These are phyloP conservation scores for Naganishia sp. DNA, from an alignment of 1,284 basidiomycete genomes.

Conservation along the genomic window DNA sequence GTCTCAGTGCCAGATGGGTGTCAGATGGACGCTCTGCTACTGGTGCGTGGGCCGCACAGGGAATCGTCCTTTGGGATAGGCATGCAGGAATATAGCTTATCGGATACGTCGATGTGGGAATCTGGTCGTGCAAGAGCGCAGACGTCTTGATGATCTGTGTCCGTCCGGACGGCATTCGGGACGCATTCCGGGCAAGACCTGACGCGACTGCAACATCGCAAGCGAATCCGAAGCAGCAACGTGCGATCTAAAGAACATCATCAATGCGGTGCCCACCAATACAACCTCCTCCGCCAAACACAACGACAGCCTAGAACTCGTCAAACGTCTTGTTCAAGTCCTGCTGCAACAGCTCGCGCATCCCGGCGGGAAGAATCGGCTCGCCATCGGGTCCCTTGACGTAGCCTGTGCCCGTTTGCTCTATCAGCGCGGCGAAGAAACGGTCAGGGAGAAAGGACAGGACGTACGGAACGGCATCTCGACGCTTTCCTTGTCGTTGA, in stretches of 20 bases:
- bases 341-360: conserved; percentile 77
- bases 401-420: conserved; percentile 50
- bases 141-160: too few species aligned
- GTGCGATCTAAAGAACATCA: conserved; percentile 52
- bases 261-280: conserved; percentile 22
- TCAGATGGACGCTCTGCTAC: too few species aligned
- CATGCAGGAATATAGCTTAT: too few species aligned
- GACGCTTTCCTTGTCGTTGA: conserved; percentile 79
- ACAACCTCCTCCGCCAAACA: background rate
- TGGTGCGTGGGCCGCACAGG: too few species aligned
- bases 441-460: conserved; percentile 1
- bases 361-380: conserved; percentile 82
- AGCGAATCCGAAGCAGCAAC: conserved; percentile 45
- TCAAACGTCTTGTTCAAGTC: conserved; percentile 87
- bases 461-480: conserved; percentile 90
- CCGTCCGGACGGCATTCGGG: too few species aligned
- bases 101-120: too few species aligned
- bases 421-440: too few species aligned
- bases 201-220: too few species aligned
- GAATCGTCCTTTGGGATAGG: too few species aligned
- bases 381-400: conserved; percentile 53
- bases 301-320: conserved; percentile 17
- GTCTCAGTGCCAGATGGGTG: too few species aligned
- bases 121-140: too few species aligned
- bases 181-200: too few species aligned